These are phyloP conservation scores for Tricholoma terreum DNA, from an alignment of 768 basidiomycete species.

Conservation along the genomic window DNA sequence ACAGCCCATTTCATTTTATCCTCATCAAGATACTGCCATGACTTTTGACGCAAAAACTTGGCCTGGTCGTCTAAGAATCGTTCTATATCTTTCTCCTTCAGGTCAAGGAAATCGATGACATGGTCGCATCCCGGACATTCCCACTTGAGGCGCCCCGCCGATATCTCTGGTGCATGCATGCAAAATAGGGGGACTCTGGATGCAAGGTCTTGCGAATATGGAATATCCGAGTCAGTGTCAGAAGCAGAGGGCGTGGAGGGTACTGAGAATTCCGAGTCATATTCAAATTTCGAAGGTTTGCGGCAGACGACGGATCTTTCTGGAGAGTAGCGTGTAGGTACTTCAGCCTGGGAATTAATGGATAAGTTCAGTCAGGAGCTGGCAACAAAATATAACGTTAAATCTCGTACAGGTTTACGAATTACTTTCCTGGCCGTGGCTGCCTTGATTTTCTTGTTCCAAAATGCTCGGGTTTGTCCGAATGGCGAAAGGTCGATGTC, in stretches of 20 bases:
- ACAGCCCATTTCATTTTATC: slow-evolving; percentile 23
- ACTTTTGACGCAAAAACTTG: slow-evolving; percentile 24
- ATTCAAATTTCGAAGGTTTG: slow-evolving; percentile 23
- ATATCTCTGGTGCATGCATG: slow-evolving; percentile 36
- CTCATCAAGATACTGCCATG: slow-evolving; percentile 37
- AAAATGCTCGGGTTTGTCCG: slow-evolving; percentile 26
- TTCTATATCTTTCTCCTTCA: slow-evolving; percentile 31
- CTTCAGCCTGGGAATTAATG: neutral
- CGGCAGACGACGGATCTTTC: neutral
- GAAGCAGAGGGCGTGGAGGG: slow-evolving; percentile 42
- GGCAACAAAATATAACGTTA: neutral
- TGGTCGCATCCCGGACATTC: slow-evolving; percentile 49
- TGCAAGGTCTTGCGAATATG: slow-evolving; percentile 16
- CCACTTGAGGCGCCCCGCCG: slow-evolving; percentile 48
- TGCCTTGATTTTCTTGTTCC: slow-evolving; percentile 25
- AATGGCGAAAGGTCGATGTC: slow-evolving; percentile 27
- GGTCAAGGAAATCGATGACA: slow-evolving; percentile 43
- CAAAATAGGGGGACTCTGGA: slow-evolving; percentile 35
- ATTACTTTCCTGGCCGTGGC: slow-evolving; percentile 8
- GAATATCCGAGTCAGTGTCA: slow-evolving; percentile 31
- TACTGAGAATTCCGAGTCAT: slow-evolving; percentile 61
- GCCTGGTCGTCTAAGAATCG: slow-evolving; percentile 19
- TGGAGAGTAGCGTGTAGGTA: neutral
- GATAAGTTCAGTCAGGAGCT: neutral
- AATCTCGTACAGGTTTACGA: slow-evolving; percentile 3